Evolutionary conservation across 768 basidiomycete genomes (phyloP).

Genomic region (Chalciporus pseudorubinellus): DNA sequence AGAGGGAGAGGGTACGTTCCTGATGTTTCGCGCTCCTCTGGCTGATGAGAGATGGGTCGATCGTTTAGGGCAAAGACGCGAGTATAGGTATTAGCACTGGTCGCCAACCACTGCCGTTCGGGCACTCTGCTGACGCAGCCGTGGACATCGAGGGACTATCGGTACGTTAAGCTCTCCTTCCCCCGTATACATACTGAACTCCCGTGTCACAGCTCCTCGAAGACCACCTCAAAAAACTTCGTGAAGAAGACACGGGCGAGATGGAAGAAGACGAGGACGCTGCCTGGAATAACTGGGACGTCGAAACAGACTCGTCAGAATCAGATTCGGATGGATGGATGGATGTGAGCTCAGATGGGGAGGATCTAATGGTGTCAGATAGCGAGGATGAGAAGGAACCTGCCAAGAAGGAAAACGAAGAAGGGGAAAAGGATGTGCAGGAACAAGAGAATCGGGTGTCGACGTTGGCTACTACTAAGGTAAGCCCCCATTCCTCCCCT

Average conservation of each 20-base stretch:
- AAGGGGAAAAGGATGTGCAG: slow-evolving; percentile 17
- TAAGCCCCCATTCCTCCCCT: slow-evolving; percentile 23
- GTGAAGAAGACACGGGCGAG: slow-evolving; percentile 55
- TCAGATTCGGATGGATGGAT: slow-evolving; percentile 75
- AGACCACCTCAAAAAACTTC: slow-evolving; percentile 73
- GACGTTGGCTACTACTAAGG: slow-evolving; percentile 80
- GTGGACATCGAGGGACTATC: slow-evolving; percentile 88
- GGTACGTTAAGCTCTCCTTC: slow-evolving; percentile 44
- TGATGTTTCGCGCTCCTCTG: not conserved
- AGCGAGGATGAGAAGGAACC: slow-evolving; percentile 68
- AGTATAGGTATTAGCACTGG: slow-evolving; percentile 70
- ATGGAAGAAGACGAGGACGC: slow-evolving; percentile 63
- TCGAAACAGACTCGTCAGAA: slow-evolving; percentile 66
- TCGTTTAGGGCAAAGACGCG: slow-evolving; percentile 83
- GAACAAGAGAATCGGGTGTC: slow-evolving; percentile 46
- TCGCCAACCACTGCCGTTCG: slow-evolving; percentile 72
- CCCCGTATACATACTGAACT: not conserved
- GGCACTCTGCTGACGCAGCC: slow-evolving; percentile 70
- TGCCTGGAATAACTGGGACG: slow-evolving; percentile 89
- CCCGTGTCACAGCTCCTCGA: slow-evolving; percentile 65
- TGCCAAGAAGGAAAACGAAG: slow-evolving; percentile 5
- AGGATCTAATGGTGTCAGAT: slow-evolving; percentile 74
- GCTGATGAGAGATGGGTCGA: slow-evolving; percentile 4
- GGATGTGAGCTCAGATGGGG: slow-evolving; percentile 68
- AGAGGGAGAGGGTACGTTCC: slow-evolving; percentile 70